phyloP scores from a whole-genome alignment of 345 rosid genomes.

The Combretum micranthum region DNA sequence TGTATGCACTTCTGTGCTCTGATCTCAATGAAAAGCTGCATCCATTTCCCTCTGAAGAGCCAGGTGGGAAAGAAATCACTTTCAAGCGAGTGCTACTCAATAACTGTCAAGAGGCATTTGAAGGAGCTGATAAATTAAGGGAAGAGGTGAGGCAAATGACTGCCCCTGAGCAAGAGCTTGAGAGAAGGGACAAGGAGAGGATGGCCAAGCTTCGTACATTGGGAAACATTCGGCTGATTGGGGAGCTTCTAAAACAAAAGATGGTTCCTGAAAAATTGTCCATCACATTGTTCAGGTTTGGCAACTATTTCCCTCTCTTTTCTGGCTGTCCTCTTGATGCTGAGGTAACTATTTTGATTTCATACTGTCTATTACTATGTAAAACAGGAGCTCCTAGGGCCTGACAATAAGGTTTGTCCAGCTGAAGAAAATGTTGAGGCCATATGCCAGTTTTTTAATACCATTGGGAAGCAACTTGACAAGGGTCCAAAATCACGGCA shows the following conservation, averaged over 20 bases:
- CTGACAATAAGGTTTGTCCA: constrained; percentile 54
- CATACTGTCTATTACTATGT: constrained; percentile 3
- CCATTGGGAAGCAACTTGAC: constrained; percentile 90
- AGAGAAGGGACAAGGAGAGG: constrained; percentile 82
- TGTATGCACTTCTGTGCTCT: constrained; percentile 83
- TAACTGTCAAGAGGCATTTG: constrained; percentile 93
- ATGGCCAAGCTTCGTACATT: constrained; percentile 73
- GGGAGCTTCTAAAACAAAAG: constrained; percentile 91
- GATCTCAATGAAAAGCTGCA: constrained; percentile 79
- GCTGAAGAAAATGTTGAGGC: constrained; percentile 91
- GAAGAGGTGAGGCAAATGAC: constrained; percentile 74
- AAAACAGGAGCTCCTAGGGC: constrained; percentile 79
- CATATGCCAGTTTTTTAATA: constrained; percentile 74
- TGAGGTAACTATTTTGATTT: not conserved
- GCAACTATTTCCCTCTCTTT: not conserved
- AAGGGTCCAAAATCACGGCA: constrained; percentile 57
- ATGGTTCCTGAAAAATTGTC: constrained; percentile 94
- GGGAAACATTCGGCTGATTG: constrained; percentile 88
- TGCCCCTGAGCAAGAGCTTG: constrained; percentile 68
- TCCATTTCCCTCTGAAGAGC: constrained; percentile 81
- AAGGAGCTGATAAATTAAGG: constrained; percentile 75
- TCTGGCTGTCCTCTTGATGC: not conserved
- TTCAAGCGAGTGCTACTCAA: constrained; percentile 82
- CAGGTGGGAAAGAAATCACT: constrained; percentile 74
- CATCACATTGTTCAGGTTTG: constrained; percentile 84